phyloP scores from a whole-genome alignment of 2,329 filamentous ascomycete genomes.

The Ciborinia camelliae region DNA sequence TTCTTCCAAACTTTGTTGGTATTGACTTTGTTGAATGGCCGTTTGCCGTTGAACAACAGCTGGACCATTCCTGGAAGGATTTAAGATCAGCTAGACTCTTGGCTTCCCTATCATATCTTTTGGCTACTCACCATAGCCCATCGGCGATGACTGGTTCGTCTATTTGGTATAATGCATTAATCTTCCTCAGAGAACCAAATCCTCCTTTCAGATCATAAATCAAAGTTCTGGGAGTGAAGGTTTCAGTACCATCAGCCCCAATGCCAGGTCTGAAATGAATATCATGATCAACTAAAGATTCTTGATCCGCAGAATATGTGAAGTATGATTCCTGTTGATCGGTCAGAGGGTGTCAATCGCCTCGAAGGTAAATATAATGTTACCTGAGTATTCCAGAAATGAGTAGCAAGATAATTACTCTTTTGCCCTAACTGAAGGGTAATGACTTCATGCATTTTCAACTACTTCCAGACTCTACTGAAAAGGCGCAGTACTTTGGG shows the following conservation, averaged over 20 bases:
- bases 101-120: neutral
- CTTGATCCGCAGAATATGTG: slow-evolving; percentile 69
- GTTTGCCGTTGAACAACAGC: slow-evolving; percentile 66
- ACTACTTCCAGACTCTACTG: neutral
- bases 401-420: slow-evolving; percentile 89
- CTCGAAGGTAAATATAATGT: slow-evolving; percentile 15
- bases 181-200: slow-evolving; percentile 82
- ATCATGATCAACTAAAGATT: slow-evolving; percentile 72
- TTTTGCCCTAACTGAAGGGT: slow-evolving; percentile 90
- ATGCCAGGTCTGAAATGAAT: slow-evolving; percentile 84
- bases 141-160: slow-evolving; percentile 35
- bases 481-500: neutral
- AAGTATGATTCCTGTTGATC: slow-evolving; percentile 87
- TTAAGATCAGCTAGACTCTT: slow-evolving; percentile 13
- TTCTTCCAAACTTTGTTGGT: slow-evolving; percentile 75
- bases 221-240: slow-evolving; percentile 84
- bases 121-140: slow-evolving; percentile 41
- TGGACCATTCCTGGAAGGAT: slow-evolving; percentile 55
- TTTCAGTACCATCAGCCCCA: slow-evolving; percentile 80
- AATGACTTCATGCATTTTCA: slow-evolving; percentile 84
- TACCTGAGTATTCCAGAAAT: slow-evolving; percentile 97
- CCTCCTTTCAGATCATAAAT: slow-evolving; percentile 95
- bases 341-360: slow-evolving; percentile 14
- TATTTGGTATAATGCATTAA: slow-evolving; percentile 74
- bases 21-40: slow-evolving; percentile 66